Base-by-base conservation (phyloP, 371 early-diverging fungal species). In the Thermomucor indicae-seudaticae region DNA sequence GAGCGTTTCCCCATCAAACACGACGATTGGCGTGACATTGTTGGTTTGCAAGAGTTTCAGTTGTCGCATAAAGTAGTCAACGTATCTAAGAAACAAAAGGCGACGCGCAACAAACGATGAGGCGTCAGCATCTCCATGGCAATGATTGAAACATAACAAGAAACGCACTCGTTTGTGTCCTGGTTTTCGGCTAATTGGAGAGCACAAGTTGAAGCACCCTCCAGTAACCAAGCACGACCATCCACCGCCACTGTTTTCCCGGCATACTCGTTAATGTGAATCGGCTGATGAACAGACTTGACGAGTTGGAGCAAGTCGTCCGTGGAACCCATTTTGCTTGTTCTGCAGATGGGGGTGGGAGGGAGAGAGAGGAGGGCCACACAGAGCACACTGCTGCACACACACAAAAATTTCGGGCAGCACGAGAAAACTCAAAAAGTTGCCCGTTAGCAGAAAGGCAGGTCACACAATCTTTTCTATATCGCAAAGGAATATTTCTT, bases 1-100 rank as follows among this genome's bases (percentile, higher is more conserved):
- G 7, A 97, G 71, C 42, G 67, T 65, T 10, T 91, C 93, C 28
- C 99, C 99, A 64, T 99, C 99, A 72, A 99, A 98, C 2, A 99
- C 99, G 39, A 99, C 64, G 23, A 91, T 57, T 0, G 98, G 98
- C 16, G 55, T 80, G 20, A 99, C 82, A 19, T 77, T 74, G 61
- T 83, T 63, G 55, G 81, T 66, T 19, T 67, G 63, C 22, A 98
- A 71, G 69, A 90, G 72, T 0, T 67, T 66, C 2, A 96, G 80
- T 43, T 80, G 67, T 29, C 76, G 65, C 81, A 91, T 83, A 60
- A 85, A 90, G 51, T 80, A 86, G 4, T 76, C 53, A 20, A 93
- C 65, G 63, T 90, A 89, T 58, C 92, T 93, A 62, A 19, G 37
- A 24, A 42, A 12, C 17, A 42, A 24, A 42, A 42, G 20, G 42